Conservation (phyloP, 495 filamentous ascomycete genomes). For the Tuber melanosporum region DNA sequence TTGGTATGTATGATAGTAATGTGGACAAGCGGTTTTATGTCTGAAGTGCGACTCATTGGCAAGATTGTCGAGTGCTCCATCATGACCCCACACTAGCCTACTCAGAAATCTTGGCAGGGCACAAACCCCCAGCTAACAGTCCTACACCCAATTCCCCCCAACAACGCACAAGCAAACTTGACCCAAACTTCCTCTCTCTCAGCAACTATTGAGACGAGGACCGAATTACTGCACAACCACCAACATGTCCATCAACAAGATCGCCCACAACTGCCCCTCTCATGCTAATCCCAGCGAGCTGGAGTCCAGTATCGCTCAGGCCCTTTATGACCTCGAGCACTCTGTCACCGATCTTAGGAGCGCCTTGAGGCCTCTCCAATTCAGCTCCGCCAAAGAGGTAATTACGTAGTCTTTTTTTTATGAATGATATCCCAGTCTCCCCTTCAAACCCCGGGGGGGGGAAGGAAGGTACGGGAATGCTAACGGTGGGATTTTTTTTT, state of each 20-base stretch:
- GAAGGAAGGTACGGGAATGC: constrained; percentile 43
- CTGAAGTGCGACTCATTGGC: not conserved
- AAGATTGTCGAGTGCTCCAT: not conserved
- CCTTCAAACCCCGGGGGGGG: constrained; percentile 33
- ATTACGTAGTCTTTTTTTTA: constrained; percentile 10
- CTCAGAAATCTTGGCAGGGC: not conserved
- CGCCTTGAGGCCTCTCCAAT: constrained; percentile 89
- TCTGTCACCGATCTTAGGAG: constrained; percentile 94
- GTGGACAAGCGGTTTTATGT: not conserved
- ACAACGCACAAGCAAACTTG: not conserved
- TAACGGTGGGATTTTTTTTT: constrained; percentile 55
- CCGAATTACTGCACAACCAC: constrained; percentile 26
- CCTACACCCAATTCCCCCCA: not conserved
- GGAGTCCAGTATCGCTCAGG: constrained; percentile 86
- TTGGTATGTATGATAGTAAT: not conserved
- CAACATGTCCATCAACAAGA: constrained; percentile 86
- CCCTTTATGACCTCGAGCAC: constrained; percentile 95
- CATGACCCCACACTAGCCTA: not conserved
- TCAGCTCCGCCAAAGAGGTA: constrained; percentile 96
- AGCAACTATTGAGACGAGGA: constrained; percentile 6
- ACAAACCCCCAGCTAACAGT: constrained; percentile 13
- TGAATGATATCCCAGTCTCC: constrained; percentile 39
- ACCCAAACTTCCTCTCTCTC: not conserved
- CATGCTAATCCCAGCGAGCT: constrained; percentile 89
- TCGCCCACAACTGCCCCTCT: constrained; percentile 90